Evolutionary conservation across 2,329 filamentous ascomycete species (phyloP).

Genomic region (Aspergillus fijiensis): DNA sequence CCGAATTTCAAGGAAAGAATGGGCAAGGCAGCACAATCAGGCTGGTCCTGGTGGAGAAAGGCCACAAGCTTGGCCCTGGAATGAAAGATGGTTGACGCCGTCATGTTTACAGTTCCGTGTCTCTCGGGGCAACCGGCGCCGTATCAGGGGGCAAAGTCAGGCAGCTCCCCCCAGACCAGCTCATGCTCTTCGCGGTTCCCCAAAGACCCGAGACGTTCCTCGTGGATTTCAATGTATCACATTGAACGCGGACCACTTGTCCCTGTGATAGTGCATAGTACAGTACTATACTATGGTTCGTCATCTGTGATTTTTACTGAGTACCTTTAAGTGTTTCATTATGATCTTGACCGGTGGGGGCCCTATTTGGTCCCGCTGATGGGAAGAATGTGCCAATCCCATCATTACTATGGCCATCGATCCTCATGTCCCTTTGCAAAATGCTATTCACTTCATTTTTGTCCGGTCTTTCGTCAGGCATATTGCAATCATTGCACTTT

Average conservation of each 20-base stretch:
- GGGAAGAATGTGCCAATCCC: not conserved
- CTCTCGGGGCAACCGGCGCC: constrained; percentile 30
- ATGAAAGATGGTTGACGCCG: constrained; percentile 15
- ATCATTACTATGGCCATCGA: not conserved
- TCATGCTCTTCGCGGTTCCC: not conserved
- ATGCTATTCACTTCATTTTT: not conserved
- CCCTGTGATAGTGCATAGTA: not conserved
- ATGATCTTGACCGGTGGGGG: not conserved
- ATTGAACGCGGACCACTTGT: not conserved
- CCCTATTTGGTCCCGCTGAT: not conserved
- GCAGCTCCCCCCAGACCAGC: constrained; percentile 4
- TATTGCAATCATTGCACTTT: too few relatives aligned
- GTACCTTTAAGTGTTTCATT: not conserved
- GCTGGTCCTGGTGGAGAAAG: constrained; percentile 25
- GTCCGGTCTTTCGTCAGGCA: not conserved
- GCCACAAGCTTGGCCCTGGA: constrained; percentile 17
- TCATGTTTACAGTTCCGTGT: constrained; percentile 29
- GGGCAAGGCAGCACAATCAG: constrained; percentile 16
- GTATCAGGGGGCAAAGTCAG: constrained; percentile 10
- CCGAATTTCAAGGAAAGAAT: constrained; percentile 7
- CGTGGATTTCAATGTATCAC: not conserved
- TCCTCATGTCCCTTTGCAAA: not conserved
- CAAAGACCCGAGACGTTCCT: not conserved
- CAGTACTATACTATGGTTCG: not conserved
- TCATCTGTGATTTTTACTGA: not conserved